Percentiles rank a stretch among this genome's conserved stretches.
These are phyloP conservation scores for Trichosporon inkin DNA, from an alignment of 1,284 basidiomycete species.

Conservation along the genomic window DNA sequence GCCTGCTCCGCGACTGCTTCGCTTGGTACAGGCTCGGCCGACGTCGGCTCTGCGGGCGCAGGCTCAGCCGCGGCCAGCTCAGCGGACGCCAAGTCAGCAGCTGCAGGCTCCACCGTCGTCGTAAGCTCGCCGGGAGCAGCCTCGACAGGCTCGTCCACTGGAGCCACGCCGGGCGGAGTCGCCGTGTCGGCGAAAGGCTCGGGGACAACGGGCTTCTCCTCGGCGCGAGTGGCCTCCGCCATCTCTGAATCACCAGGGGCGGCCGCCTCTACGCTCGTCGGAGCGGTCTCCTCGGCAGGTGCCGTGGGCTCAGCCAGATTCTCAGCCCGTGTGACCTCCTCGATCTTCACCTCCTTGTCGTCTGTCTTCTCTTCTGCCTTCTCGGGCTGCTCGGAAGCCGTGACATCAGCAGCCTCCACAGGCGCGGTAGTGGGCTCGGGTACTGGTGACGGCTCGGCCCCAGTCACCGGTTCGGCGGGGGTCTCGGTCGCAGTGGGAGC, in stretches of 20 bases:
- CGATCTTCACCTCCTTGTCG: background rate
- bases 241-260: background rate
- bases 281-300: background rate
- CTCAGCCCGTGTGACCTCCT: background rate
- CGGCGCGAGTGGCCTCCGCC: background rate
- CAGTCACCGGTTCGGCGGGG: background rate
- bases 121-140: background rate
- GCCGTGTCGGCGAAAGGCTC: background rate
- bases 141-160: conserved; percentile 5
- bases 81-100: background rate
- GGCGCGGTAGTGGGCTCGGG: background rate
- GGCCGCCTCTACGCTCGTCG: background rate
- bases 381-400: background rate
- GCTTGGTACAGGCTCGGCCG: background rate
- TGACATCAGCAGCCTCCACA: background rate
- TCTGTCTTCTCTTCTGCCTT: background rate
- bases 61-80: background rate
- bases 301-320: background rate
- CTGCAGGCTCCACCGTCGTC: background rate
- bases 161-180: background rate
- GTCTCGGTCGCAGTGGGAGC: background rate
- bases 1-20: background rate
- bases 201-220: no score
- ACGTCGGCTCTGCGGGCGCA: background rate
- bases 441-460: background rate